These are phyloP conservation scores for Entrophospora sp. DNA, from an alignment of 192 early-diverging fungal species.

Conservation along the genomic window DNA sequence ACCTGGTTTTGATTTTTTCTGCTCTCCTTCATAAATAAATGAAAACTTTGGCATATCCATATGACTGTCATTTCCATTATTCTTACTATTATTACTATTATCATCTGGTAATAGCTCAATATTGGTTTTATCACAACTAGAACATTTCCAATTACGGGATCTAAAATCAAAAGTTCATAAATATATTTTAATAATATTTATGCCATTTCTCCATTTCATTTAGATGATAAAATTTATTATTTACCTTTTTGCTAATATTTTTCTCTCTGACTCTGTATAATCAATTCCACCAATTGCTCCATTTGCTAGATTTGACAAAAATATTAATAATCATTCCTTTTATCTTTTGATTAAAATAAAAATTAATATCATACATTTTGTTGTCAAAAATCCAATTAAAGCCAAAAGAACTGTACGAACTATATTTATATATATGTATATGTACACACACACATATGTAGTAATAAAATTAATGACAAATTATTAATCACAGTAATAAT, in stretches of 20 bases:
- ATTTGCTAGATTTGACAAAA: background rate
- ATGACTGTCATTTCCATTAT: background rate
- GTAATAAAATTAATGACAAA: too few relatives aligned
- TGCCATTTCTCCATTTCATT: background rate
- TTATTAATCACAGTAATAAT: too few relatives aligned
- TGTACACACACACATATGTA: too few relatives aligned
- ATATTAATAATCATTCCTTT: background rate
- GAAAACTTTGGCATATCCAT: slow-evolving; percentile 2
- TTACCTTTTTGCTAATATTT: slow-evolving; percentile 6
- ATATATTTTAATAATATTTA: background rate
- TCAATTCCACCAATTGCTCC: slow-evolving; percentile 20
- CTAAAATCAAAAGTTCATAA: too few relatives aligned
- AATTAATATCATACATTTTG: slow-evolving; percentile 38
- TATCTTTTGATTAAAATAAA: too few relatives aligned
- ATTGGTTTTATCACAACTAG: slow-evolving; percentile 2
- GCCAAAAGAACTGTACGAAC: slow-evolving; percentile 84
- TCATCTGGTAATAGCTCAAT: slow-evolving; percentile 8
- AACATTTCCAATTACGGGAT: slow-evolving; percentile 12
- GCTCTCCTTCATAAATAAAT: slow-evolving; percentile 10
- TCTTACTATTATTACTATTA: background rate
- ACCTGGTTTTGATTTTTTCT: too few relatives aligned
- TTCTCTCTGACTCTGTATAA: slow-evolving; percentile 14
- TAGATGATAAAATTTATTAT: background rate
- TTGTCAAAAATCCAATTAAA: slow-evolving; percentile 85
- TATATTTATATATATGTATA: slow-evolving; percentile 15